Evolutionary conservation across 2,329 filamentous ascomycete species (phyloP).

Genomic region (Polychaeton citri): DNA sequence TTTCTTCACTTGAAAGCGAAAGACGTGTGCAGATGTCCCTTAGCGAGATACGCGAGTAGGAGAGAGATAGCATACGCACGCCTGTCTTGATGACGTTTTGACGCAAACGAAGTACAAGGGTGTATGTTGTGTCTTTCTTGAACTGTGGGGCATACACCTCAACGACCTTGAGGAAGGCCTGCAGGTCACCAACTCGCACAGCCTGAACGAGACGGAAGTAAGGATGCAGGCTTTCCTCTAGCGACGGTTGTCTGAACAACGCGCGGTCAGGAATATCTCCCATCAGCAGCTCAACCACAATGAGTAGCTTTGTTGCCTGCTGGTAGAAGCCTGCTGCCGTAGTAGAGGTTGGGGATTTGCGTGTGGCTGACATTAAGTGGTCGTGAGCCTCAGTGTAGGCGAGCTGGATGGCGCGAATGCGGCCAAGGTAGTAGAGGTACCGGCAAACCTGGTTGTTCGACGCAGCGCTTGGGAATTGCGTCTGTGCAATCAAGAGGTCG

Average conservation of each 20-base stretch:
- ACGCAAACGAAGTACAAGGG: constrained; percentile 80
- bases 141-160: constrained; percentile 71
- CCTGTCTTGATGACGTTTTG: constrained; percentile 99
- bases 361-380: constrained; percentile 80
- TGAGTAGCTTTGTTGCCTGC: constrained; percentile 86
- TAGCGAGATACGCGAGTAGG: constrained; percentile 92
- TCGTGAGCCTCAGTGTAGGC: constrained; percentile 95
- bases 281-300: constrained; percentile 95
- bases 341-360: constrained; percentile 82
- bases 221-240: constrained; percentile 78
- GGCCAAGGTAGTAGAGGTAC: constrained; percentile 93
- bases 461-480: constrained; percentile 83
- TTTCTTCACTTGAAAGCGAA: constrained; percentile 88
- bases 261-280: constrained; percentile 94
- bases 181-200: constrained; percentile 89
- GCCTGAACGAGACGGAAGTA: constrained; percentile 92
- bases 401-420: constrained; percentile 90
- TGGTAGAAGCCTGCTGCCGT: constrained; percentile 92
- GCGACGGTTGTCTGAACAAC: constrained; percentile 76
- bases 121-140: constrained; percentile 89
- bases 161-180: constrained; percentile 82
- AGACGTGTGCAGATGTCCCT: constrained; percentile 94
- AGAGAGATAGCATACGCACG: constrained; percentile 97
- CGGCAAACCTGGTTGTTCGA: constrained; percentile 97
- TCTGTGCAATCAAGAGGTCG: constrained; percentile 89